These are phyloP conservation scores for Fusarium metavorans DNA, from an alignment of 2,329 filamentous ascomycete species.

Conservation along the genomic window DNA sequence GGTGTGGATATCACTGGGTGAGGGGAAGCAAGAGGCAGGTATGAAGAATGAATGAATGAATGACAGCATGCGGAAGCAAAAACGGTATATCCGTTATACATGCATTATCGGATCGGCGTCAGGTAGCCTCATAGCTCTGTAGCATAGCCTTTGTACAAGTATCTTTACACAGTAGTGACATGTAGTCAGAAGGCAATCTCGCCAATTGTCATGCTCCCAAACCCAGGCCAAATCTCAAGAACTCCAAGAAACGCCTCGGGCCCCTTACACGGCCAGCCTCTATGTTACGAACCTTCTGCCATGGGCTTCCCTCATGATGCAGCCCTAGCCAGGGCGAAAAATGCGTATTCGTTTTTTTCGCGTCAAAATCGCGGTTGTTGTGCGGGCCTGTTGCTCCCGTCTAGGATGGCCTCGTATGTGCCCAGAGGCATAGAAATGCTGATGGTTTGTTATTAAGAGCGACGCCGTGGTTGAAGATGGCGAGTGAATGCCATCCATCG, in stretches of 20 bases:
- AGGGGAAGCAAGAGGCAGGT: neutral
- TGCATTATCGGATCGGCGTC: constrained; percentile 31
- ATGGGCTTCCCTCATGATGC: neutral
- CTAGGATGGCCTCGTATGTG: neutral
- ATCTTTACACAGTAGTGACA: constrained; percentile 15
- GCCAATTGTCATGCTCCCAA: neutral
- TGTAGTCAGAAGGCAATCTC: neutral
- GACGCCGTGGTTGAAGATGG: constrained; percentile 2
- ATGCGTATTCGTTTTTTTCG: constrained; percentile 1
- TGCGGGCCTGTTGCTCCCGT: constrained; percentile 30
- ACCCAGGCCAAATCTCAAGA: neutral
- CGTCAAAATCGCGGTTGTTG: constrained; percentile 4
- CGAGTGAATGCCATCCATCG: constrained; percentile 4
- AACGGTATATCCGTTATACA: constrained; percentile 12
- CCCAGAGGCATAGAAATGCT: neutral
- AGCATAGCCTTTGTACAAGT: constrained; percentile 24
- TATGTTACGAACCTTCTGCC: constrained; percentile 2
- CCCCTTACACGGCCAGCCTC: neutral
- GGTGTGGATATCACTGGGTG: neutral
- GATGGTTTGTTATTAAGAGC: neutral
- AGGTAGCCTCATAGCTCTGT: constrained; percentile 16
- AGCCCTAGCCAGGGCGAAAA: neutral
- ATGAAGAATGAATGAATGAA: neutral
- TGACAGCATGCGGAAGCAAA: constrained; percentile 11
- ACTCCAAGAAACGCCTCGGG: neutral